phyloP scores from a whole-genome alignment of 257 asterid species.

The Asclepias syriaca region DNA sequence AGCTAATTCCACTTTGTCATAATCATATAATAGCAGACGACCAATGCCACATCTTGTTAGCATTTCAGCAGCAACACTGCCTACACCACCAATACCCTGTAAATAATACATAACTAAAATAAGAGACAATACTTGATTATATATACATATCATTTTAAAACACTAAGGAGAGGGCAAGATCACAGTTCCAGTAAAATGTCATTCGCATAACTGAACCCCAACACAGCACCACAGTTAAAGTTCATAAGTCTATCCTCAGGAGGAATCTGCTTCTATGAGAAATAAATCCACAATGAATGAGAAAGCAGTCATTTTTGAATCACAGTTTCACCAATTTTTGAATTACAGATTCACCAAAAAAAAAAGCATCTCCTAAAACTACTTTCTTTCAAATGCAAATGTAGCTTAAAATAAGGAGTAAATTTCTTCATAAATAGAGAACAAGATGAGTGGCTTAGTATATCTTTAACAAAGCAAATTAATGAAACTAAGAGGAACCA shows the following conservation, averaged over 20 bases:
- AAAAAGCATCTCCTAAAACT: background rate
- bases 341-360: no score
- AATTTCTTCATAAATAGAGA: background rate
- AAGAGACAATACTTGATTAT: background rate
- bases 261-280: background rate
- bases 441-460: background rate
- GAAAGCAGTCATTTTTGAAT: background rate
- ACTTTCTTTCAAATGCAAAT: background rate
- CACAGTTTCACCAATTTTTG: background rate
- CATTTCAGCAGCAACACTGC: constrained; percentile 99
- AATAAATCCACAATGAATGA: background rate
- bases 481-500: background rate
- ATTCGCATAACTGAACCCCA: background rate
- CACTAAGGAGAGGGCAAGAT: background rate
- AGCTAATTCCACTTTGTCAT: constrained; percentile 98
- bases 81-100: constrained; percentile 99
- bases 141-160: background rate
- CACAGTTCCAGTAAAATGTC: background rate
- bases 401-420: background rate
- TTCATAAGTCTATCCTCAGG: background rate
- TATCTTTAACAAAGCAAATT: background rate
- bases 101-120: constrained; percentile 10
- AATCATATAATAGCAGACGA: constrained; percentile 90
- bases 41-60: constrained; percentile 98
- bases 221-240: background rate